Base-by-base conservation (phyloP, 768 basidiomycete species). In the Boletellus sp. region DNA sequence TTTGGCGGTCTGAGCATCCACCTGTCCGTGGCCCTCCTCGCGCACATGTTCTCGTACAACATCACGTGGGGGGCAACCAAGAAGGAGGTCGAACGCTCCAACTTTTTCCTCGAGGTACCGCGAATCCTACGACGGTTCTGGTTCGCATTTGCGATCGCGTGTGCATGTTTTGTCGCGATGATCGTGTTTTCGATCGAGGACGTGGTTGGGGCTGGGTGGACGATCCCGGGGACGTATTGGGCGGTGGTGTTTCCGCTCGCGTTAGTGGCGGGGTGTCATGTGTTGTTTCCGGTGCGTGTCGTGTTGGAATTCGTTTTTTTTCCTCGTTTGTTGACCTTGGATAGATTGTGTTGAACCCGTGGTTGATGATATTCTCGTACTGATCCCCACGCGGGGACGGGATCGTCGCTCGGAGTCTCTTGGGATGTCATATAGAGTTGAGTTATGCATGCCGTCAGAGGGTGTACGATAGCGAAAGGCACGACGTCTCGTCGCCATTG, bases 31-130 rank as follows among this genome's bases (percentile, higher is more conserved):
- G 79, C 83, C 2, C 66, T 84, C n/a, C 70, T 79, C 20, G 74
- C 79, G 0, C 81, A 84, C 65, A 36, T 83, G 45, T 77, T 81
- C 60, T 78, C 78, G 23, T 83, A 81, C 65, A 77, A 84, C 65
- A 77, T 79, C 56, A 70, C 67, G 6, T 84, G 82, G 83, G 73
- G 75, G 2, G 74, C 80, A 13, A 84, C 82, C 6, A 77, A 80
- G 60, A 94, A 92, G 77, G 87, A 90, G 66, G 90, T 94, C 34
- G 86, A 93, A 65, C 78, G 81, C 28, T 89, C 87, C 20, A 94
- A 94, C 64, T 93, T 95, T 74, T 93, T 89, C 78, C 79, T 86
- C 44, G 92, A 95, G 64, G 82, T 93, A 12, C 93, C 93, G 1
- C 80, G 81, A 49, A 92, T 94, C 63, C 72, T 85, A 61, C 81